Conservation (phyloP, 352 stramenopile genomes). For the Thalassiosira oceanica region DNA sequence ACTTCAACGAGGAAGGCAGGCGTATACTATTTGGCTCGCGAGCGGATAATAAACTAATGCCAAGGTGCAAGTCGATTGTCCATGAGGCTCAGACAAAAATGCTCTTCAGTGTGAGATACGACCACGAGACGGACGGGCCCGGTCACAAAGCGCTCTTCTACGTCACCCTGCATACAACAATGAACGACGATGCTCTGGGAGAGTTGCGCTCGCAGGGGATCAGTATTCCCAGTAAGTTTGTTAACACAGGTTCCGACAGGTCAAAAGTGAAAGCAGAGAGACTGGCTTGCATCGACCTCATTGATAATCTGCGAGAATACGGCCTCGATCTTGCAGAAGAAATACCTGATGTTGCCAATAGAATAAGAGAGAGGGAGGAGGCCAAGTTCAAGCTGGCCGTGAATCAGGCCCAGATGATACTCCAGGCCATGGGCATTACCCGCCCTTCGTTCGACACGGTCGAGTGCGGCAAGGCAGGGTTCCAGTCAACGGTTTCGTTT, state of each 20-base stretch:
- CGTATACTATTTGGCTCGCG: no score
- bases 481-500: conserved; percentile 1
- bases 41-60: no score
- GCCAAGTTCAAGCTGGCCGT: conserved; percentile 5
- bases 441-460: conserved; percentile 13
- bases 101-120: conserved; percentile 4
- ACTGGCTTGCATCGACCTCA: conserved; percentile 3
- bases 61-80: not conserved
- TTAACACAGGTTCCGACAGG: conserved; percentile 1
- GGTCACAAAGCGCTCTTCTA: conserved; percentile 4
- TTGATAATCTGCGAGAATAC: conserved; percentile 1
- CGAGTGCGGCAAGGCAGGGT: not conserved
- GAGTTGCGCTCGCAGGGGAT: not conserved
- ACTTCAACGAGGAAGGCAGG: no score
- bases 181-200: conserved; percentile 3
- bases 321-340: conserved; percentile 2
- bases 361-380: conserved; percentile 1
- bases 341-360: conserved; percentile 5
- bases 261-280: conserved; percentile 6
- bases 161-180: conserved; percentile 3
- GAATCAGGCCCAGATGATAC: conserved; percentile 14
- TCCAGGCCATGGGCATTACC: conserved; percentile 13
- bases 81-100: conserved; percentile 17
- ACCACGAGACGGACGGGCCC: not conserved
- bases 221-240: not conserved